Conservation (phyloP, 108 stramenopile species). For the Pseudonitzschia delicatissima region DNA sequence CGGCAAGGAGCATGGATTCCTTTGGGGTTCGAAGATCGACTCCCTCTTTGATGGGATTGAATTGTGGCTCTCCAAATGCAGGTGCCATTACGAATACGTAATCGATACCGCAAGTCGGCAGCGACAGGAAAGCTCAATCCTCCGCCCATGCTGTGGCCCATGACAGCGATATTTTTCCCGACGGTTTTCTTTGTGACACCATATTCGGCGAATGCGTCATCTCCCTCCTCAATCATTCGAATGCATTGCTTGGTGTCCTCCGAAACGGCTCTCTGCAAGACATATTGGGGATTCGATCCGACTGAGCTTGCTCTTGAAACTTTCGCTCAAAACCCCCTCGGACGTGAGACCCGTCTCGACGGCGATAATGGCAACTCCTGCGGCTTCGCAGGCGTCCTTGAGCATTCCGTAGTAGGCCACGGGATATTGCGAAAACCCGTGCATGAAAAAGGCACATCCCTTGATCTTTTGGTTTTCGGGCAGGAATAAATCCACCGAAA, state of each 20-base stretch:
- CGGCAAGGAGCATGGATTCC: conserved; percentile 15
- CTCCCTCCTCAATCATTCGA: background rate
- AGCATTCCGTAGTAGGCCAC: conserved; percentile 10
- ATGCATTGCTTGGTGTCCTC: conserved; percentile 19
- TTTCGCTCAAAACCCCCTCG: background rate
- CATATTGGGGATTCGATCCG: conserved; percentile 3
- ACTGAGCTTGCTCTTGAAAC: background rate
- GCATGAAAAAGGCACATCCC: conserved; percentile 24
- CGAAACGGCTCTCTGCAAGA: conserved; percentile 11
- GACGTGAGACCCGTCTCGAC: conserved; percentile 19
- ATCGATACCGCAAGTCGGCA: conserved; percentile 8
- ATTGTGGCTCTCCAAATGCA: conserved; percentile 3
- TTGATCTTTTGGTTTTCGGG: conserved; percentile 11
- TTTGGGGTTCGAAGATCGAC: background rate
- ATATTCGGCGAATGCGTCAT: background rate
- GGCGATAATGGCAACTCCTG: conserved; percentile 13
- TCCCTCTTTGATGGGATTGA: conserved; percentile 7
- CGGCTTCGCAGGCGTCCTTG: background rate
- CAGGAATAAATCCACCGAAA: background rate
- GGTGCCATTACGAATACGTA: conserved; percentile 21
- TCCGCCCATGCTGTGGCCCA: conserved; percentile 21
- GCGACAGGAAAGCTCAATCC: conserved; percentile 20
- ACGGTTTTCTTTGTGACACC: conserved; percentile 1
- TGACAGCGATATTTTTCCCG: conserved; percentile 7
- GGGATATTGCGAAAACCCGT: conserved; percentile 24